Conservation (phyloP, 768 basidiomycete species). For the Pleurotus ostreatus region DNA sequence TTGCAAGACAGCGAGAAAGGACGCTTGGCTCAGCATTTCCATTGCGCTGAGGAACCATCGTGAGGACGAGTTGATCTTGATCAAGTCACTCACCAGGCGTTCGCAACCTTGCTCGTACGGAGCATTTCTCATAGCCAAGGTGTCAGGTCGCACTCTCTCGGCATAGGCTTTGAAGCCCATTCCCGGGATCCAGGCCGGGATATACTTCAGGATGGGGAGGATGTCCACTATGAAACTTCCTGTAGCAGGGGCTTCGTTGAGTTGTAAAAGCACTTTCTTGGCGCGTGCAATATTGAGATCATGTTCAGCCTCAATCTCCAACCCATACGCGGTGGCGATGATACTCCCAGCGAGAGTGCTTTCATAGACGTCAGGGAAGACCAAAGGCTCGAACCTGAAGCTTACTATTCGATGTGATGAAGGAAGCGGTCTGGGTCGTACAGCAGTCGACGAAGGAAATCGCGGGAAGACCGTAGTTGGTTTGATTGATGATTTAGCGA, state of each 20-base stretch:
- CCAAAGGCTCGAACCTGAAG: constrained; percentile 3
- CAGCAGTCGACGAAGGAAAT: constrained; percentile 27
- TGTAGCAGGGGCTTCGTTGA: constrained; percentile 21
- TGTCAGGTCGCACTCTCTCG: constrained; percentile 1
- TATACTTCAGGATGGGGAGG: constrained; percentile 25
- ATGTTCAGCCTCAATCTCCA: constrained; percentile 23
- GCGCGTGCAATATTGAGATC: constrained; percentile 31
- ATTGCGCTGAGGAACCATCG: too few relatives aligned
- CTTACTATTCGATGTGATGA: constrained; percentile 32
- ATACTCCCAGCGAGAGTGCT: constrained; percentile 17
- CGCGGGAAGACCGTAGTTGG: constrained; percentile 23
- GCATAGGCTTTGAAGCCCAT: constrained; percentile 30
- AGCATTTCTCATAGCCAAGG: neutral
- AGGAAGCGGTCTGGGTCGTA: constrained; percentile 33
- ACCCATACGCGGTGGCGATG: constrained; percentile 29
- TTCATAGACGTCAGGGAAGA: neutral
- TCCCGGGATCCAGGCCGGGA: constrained; percentile 33
- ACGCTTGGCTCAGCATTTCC: neutral
- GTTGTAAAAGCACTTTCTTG: constrained; percentile 21
- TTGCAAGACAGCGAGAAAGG: too few relatives aligned
- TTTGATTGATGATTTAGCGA: constrained; percentile 23
- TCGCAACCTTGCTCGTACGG: constrained; percentile 16
- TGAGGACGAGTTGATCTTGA: neutral
- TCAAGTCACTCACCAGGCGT: constrained; percentile 17
- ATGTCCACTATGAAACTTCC: constrained; percentile 30